Base-by-base conservation (phyloP, 1,284 basidiomycete genomes). In the Austroboletus rostrupii region DNA sequence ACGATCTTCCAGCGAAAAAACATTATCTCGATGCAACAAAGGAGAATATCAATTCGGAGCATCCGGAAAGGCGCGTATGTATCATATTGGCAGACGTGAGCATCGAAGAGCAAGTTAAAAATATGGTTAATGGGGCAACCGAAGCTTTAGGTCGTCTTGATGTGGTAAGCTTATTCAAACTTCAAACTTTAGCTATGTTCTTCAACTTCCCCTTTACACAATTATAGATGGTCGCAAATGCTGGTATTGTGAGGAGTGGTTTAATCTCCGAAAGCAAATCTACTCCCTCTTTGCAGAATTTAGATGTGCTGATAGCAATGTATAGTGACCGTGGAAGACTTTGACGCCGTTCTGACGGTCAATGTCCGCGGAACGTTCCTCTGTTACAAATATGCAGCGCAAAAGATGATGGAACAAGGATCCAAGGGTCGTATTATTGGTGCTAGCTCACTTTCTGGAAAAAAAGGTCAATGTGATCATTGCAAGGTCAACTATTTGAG, bases 181-280 rank as follows among this genome's bases (percentile, higher is more conserved):
- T 26, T 8, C 23, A 26, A 26, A n/a, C n/a, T n/a, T n/a, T n/a
- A n/a, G n/a, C n/a, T n/a, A n/a, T n/a, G n/a, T n/a, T n/a, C n/a
- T n/a, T 26, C 23, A 7, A 4, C 8, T 26, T 26, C 5, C 23
- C 1, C 23, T 26, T 26, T 5, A 26, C 20, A 37, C 8, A 2
- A 13, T 10, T 11, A n/a, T n/a, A 71, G 70, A 67, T 73, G 67
- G 53, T 74, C 7, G 70, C 72, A 1, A 73, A 72, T 31, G 71
- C 72, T 1, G 71, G 70, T 0, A 60, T 71, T 1, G 47, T 57
- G 50, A 53, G 41, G 21, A 50, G 28, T 8, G 60, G 57, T 20
- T 17, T 64, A 0, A 50, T 72, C 0, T 4, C 58, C 3, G 60
- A 69, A 16, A 61, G 71, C 40, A 52, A 26, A 52, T 21, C 13